Evolutionary conservation across 2,329 filamentous ascomycete genomes (phyloP), one percentile per base, ranked within the genome.

Genomic region (Aspergillus brasiliensis): DNA sequence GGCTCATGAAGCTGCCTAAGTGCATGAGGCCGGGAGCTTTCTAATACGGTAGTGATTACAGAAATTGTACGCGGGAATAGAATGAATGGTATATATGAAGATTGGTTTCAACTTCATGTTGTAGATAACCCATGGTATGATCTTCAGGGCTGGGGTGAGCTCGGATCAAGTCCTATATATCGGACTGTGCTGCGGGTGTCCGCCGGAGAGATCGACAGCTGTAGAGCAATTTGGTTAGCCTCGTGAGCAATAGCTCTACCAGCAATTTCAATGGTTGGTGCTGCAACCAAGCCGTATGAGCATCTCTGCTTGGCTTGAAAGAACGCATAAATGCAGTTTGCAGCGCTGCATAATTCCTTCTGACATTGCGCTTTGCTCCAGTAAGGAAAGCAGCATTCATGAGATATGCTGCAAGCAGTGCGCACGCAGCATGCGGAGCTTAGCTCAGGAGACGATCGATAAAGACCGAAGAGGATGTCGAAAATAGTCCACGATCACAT

Each of bases 401-500:
- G 3, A 6, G 3, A 28, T 48, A n/a, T 11, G 21, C 23, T 17
- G 44, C 44, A 15, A 47, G 21, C 19, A 1, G 25, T 11, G 44
- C 19, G 6, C 13, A 8, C 8, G 23, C 21, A 27, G 23, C 23
- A 27, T 47, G n/a, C 19, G 23, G 0, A n/a, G 21, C 44, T 19
- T 17, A n/a, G 23, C 13, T 27, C 23, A 27, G 23, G 15, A 42
- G 31, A 31, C 17, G 28, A 31, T 25, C 8, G 25, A 21, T 40
- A 21, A 25, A 8, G 8, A 21, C 10, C 13, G 37, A 31, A 28
- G 5, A 27, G 17, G 19, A 27, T 5, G 23, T 54, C 28, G 11
- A 13, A 15, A 5, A 34, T 13, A 0, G 11, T 34, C 11, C 31
- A 13, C 3, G n/a, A 59, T 84, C 84, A 97, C 88, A 97, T 95